phyloP scores from a whole-genome alignment of 1,284 basidiomycete genomes.

The Fomitopsis schrenkii region DNA sequence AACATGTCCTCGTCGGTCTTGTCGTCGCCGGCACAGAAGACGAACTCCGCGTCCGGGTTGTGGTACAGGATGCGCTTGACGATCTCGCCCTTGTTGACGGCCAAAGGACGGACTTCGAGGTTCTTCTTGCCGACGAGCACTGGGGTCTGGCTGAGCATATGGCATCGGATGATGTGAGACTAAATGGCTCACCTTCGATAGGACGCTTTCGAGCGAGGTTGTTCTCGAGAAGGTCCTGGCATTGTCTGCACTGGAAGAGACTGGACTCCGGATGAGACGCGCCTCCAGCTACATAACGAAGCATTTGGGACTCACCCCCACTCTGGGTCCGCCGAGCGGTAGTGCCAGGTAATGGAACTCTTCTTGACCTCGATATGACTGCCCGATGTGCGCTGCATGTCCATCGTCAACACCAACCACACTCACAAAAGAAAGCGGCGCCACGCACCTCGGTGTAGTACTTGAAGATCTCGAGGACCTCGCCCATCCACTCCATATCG shows the following conservation, averaged over 20 bases:
- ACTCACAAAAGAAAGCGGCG: not conserved
- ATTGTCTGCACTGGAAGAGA: slow-evolving; percentile 92
- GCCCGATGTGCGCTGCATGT: slow-evolving; percentile 75
- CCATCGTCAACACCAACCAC: slow-evolving; percentile 14
- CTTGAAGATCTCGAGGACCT: slow-evolving; percentile 93
- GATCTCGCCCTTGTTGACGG: slow-evolving; percentile 98
- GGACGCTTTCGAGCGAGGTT: slow-evolving; percentile 84
- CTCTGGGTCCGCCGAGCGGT: slow-evolving; percentile 89
- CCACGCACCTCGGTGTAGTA: slow-evolving; percentile 85
- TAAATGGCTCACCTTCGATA: slow-evolving; percentile 66
- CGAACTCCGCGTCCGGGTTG: slow-evolving; percentile 90
- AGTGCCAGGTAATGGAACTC: slow-evolving; percentile 98
- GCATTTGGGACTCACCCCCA: slow-evolving; percentile 71
- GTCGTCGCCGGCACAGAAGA: slow-evolving; percentile 98
- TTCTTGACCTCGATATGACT: slow-evolving; percentile 96
- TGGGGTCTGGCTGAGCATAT: slow-evolving; percentile 20
- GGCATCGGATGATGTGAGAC: slow-evolving; percentile 14
- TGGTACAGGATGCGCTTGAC: slow-evolving; percentile 91
- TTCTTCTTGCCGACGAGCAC: slow-evolving; percentile 98
- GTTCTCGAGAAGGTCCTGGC: slow-evolving; percentile 94
- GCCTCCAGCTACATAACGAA: slow-evolving; percentile 9
- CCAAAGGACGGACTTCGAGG: slow-evolving; percentile 91
- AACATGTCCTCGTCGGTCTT: slow-evolving; percentile 99
- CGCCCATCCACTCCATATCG: slow-evolving; percentile 98
- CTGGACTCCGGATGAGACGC: slow-evolving; percentile 32